A percentile compares a stretch with the other conserved stretches of the same genome.
Evolutionary conservation across 2,329 filamentous ascomycete species (phyloP).

Genomic region (Fusarium metavorans): DNA sequence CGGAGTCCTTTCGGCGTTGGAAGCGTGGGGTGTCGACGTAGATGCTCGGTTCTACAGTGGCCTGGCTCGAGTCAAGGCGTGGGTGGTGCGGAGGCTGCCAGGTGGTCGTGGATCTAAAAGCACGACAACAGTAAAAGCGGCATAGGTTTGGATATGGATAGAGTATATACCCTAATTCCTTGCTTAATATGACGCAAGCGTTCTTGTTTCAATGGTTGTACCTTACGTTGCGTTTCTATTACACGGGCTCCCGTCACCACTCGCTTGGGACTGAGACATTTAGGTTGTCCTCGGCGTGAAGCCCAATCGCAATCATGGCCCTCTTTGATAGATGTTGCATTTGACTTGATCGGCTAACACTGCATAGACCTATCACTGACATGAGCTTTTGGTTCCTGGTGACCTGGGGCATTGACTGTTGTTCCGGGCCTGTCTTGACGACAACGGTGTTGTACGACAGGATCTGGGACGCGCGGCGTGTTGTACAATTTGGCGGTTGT

Average conservation of each 20-base stretch:
- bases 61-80: constrained; percentile 28
- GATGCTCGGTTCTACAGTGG: constrained; percentile 43
- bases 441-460: constrained; percentile 13
- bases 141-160: constrained; percentile 40
- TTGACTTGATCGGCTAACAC: not conserved
- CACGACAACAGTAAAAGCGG: constrained; percentile 20
- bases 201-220: constrained; percentile 18
- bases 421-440: not conserved
- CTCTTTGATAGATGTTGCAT: constrained; percentile 3
- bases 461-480: constrained; percentile 25
- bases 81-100: constrained; percentile 11
- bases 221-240: constrained; percentile 2
- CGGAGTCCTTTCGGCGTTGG: constrained; percentile 40
- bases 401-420: not conserved
- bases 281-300: not conserved
- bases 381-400: not conserved
- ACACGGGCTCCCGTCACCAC: not conserved
- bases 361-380: too few relatives aligned
- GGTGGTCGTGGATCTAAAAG: constrained; percentile 24
- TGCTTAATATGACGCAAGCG: constrained; percentile 32
- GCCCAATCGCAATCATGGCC: constrained; percentile 23
- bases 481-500: not conserved
- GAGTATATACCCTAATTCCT: constrained; percentile 12
- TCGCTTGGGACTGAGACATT: constrained; percentile 26
- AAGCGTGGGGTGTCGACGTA: constrained; percentile 50